Conservation (phyloP, 352 stramenopile genomes). For the Nothophytophthora sp. region DNA sequence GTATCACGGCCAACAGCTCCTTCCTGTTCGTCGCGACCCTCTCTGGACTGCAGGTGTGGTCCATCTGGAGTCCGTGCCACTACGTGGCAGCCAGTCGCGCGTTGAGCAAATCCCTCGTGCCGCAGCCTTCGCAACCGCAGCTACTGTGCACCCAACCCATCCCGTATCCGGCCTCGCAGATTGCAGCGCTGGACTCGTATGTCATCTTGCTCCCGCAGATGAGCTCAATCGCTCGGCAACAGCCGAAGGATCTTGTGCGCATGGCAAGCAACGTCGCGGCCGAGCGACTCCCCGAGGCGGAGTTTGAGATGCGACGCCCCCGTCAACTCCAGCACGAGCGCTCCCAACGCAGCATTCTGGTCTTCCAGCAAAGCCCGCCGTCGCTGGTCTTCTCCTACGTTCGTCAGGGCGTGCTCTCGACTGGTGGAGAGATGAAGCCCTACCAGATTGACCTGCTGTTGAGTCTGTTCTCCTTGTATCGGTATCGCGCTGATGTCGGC, state of each 20-base stretch:
- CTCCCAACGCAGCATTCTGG: slow-evolving; percentile 38
- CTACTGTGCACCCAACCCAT: slow-evolving; percentile 68
- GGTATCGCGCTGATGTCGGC: slow-evolving; percentile 82
- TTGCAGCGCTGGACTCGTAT: slow-evolving; percentile 78
- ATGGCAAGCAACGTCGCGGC: slow-evolving; percentile 38
- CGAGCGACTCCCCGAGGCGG: slow-evolving; percentile 48
- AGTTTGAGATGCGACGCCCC: slow-evolving; percentile 56
- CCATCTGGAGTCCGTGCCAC: slow-evolving; percentile 87
- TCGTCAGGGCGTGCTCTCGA: slow-evolving; percentile 41
- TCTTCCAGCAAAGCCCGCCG: slow-evolving; percentile 79
- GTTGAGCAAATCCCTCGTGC: slow-evolving; percentile 51
- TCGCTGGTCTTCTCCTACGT: slow-evolving; percentile 72
- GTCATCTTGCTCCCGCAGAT: slow-evolving; percentile 64
- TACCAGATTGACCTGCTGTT: slow-evolving; percentile 77
- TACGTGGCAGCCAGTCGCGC: slow-evolving; percentile 71
- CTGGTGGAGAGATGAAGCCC: slow-evolving; percentile 22
- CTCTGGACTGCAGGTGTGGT: slow-evolving; percentile 78
- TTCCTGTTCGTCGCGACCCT: slow-evolving; percentile 82
- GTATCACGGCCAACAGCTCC: slow-evolving; percentile 81
- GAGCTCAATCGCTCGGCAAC: slow-evolving; percentile 10
- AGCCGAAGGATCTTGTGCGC: slow-evolving; percentile 40
- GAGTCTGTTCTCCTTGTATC: slow-evolving; percentile 84
- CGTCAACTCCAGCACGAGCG: slow-evolving; percentile 6
- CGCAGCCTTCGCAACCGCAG: slow-evolving; percentile 73
- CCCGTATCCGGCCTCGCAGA: slow-evolving; percentile 51